A percentile compares a stretch with the other conserved stretches of the same genome.
phyloP scores from a whole-genome alignment of 768 basidiomycete genomes.

The Rhizopogon vinicolor region DNA sequence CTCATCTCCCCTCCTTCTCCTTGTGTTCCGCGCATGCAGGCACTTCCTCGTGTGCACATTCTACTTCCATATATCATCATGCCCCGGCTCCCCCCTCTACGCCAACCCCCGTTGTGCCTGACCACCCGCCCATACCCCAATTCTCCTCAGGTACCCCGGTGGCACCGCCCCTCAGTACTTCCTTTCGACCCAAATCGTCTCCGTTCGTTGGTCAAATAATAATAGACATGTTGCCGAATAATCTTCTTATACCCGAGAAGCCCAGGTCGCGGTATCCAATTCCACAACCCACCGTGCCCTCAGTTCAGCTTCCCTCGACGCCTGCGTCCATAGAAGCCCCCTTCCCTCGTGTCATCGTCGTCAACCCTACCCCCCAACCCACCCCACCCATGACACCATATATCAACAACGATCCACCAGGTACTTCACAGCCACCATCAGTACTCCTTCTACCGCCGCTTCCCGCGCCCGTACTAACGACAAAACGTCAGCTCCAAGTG shows the following conservation, averaged over 20 bases:
- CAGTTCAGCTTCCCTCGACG: slow-evolving; percentile 23
- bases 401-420: slow-evolving; percentile 21
- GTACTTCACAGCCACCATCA: slow-evolving; percentile 20
- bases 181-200: slow-evolving; percentile 15
- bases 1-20: slow-evolving; percentile 11
- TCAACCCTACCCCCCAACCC: slow-evolving; percentile 74
- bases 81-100: slow-evolving; percentile 21
- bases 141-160: slow-evolving; percentile 10
- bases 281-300: slow-evolving; percentile 18
- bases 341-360: slow-evolving; percentile 59
- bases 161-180: slow-evolving; percentile 4
- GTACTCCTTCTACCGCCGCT: slow-evolving; percentile 25
- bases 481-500: slow-evolving; percentile 15
- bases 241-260: slow-evolving; percentile 22
- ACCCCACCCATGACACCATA: slow-evolving; percentile 73
- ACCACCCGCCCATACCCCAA: slow-evolving; percentile 23
- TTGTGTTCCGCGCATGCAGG: slow-evolving; percentile 15
- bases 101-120: slow-evolving; percentile 19
- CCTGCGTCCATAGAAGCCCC: slow-evolving; percentile 18
- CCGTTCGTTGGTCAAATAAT: slow-evolving; percentile 44
- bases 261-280: slow-evolving; percentile 8
- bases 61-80: slow-evolving; percentile 24
- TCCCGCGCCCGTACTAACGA: slow-evolving; percentile 18
- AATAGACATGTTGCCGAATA: slow-evolving; percentile 53
- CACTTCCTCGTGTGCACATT: slow-evolving; percentile 19